Conservation (phyloP, 768 basidiomycete species). For the Chalciporus sphaerocephalus region DNA sequence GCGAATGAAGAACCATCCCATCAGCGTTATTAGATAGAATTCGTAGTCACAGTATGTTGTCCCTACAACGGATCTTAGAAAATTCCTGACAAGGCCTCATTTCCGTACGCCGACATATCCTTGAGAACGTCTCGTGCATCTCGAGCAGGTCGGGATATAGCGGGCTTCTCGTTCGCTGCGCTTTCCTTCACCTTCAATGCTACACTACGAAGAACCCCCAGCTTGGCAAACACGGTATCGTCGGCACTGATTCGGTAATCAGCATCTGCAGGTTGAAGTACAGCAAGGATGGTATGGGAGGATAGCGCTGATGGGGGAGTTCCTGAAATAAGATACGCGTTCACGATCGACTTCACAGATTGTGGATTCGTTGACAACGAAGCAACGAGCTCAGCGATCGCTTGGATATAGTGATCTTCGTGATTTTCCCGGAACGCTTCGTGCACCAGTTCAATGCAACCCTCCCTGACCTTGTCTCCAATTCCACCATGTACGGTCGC, state of each 20-base stretch:
- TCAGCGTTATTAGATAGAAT: too few species aligned
- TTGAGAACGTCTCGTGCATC: slow-evolving; percentile 75
- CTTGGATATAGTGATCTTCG: slow-evolving; percentile 66
- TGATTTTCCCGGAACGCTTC: slow-evolving; percentile 76
- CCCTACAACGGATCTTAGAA: slow-evolving; percentile 16
- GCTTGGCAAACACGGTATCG: slow-evolving; percentile 58
- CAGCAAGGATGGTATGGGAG: slow-evolving; percentile 56
- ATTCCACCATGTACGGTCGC: slow-evolving; percentile 61
- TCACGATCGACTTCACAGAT: slow-evolving; percentile 59
- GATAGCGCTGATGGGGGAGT: slow-evolving; percentile 63
- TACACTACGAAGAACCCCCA: slow-evolving; percentile 56
- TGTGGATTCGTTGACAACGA: slow-evolving; percentile 61
- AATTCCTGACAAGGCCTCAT: slow-evolving; percentile 25
- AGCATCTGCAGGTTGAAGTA: slow-evolving; percentile 47
- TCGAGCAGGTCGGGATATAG: slow-evolving; percentile 73
- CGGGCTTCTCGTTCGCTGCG: slow-evolving; percentile 61
- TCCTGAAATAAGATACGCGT: slow-evolving; percentile 58
- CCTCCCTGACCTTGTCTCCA: slow-evolving; percentile 68
- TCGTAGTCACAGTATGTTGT: background rate
- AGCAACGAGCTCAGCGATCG: slow-evolving; percentile 58
- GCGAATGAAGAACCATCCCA: too few species aligned
- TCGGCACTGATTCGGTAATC: slow-evolving; percentile 15
- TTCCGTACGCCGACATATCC: slow-evolving; percentile 22
- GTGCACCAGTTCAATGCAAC: slow-evolving; percentile 67
- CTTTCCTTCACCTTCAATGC: slow-evolving; percentile 72